phyloP scores from a whole-genome alignment of 1,284 basidiomycete species.

The Tylopilus sp. region DNA sequence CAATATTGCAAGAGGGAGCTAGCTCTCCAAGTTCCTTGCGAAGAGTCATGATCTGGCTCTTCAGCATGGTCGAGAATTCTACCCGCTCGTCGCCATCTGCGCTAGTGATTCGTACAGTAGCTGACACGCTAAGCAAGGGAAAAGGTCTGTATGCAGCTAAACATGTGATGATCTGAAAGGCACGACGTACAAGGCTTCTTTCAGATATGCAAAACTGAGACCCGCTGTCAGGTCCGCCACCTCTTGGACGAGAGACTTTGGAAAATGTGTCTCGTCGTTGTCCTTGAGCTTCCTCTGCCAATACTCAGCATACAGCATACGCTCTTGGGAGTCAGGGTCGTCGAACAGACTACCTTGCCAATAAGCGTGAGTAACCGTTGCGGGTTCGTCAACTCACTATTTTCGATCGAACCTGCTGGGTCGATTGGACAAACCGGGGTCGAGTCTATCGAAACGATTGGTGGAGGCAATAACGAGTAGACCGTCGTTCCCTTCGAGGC shows the following conservation, averaged over 20 bases:
- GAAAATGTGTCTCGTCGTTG: slow-evolving; percentile 61
- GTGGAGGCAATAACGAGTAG: slow-evolving; percentile 77
- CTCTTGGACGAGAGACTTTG: slow-evolving; percentile 57
- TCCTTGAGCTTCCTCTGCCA: slow-evolving; percentile 71
- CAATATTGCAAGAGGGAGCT: neutral
- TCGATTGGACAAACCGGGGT: slow-evolving; percentile 68
- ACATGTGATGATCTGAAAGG: neutral
- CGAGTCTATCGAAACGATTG: slow-evolving; percentile 77
- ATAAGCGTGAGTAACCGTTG: neutral
- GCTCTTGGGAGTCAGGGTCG: slow-evolving; percentile 61
- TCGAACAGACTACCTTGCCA: slow-evolving; percentile 50
- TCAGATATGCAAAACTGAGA: slow-evolving; percentile 81
- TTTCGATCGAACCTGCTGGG: slow-evolving; percentile 84
- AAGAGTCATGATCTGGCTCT: slow-evolving; percentile 56
- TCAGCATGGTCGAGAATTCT: slow-evolving; percentile 48
- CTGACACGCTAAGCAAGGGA: slow-evolving; percentile 49
- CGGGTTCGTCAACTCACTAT: slow-evolving; percentile 50
- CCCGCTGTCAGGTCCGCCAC: slow-evolving; percentile 56
- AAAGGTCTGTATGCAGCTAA: neutral
- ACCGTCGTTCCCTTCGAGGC: slow-evolving; percentile 72
- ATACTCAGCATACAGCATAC: slow-evolving; percentile 63
- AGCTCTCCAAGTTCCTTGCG: slow-evolving; percentile 54
- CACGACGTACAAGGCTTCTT: slow-evolving; percentile 72
- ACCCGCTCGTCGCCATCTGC: slow-evolving; percentile 45
- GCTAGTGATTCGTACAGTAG: slow-evolving; percentile 55